Conservation (phyloP, 2,329 filamentous ascomycete genomes). For the Scedosporium boydii region DNA sequence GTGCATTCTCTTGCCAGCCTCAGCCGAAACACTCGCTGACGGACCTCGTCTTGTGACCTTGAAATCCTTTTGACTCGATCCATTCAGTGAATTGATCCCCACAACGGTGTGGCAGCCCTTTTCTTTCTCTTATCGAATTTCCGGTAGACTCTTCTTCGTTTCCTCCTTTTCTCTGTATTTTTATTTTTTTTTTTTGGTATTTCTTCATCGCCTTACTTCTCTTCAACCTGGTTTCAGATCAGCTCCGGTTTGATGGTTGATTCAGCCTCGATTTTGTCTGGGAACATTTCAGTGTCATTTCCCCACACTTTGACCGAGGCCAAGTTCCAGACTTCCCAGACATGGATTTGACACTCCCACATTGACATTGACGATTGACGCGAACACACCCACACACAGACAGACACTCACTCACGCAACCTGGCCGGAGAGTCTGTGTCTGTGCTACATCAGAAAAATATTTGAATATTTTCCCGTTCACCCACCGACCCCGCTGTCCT, state of each 20-base stretch:
- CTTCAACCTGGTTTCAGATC: background rate
- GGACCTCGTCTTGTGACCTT: background rate
- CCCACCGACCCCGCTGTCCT: too few relatives aligned
- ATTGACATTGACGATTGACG: too few relatives aligned
- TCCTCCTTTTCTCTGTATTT: background rate
- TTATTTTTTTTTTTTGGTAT: background rate
- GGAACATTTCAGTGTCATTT: background rate
- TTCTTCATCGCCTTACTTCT: background rate
- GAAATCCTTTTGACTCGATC: background rate
- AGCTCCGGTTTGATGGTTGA: background rate
- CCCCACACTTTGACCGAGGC: background rate
- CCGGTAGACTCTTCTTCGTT: background rate
- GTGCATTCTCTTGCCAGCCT: too few relatives aligned
- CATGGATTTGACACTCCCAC: too few relatives aligned
- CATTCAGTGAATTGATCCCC: background rate
- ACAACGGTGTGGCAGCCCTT: slow-evolving; percentile 7
- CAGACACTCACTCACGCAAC: too few relatives aligned
- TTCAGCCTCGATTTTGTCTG: background rate
- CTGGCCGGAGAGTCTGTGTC: too few relatives aligned
- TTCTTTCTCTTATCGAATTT: background rate
- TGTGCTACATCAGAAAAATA: too few relatives aligned
- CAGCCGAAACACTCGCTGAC: too few relatives aligned
- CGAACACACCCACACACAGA: too few relatives aligned
- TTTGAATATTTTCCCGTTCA: too few relatives aligned
- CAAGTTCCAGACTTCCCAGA: too few relatives aligned